Evolutionary conservation across 73 alveolate genomes (phyloP).

Genomic region (Tetrahymena borealis): DNA sequence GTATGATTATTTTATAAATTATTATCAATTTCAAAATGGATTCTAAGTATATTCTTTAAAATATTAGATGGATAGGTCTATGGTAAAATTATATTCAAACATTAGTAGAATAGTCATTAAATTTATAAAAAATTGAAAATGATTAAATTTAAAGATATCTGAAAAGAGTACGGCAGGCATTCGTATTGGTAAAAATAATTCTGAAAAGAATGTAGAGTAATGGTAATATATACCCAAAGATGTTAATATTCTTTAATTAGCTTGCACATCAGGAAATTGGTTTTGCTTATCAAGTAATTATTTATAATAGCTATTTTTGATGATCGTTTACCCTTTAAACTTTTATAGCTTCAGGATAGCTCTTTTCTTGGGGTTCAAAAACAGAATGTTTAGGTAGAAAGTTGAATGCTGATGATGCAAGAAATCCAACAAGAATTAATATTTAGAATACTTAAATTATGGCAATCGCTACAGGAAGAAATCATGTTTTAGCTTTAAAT

Average conservation of each 20-base stretch:
- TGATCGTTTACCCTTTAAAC: too few species aligned
- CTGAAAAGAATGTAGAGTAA: neutral
- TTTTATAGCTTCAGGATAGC: neutral
- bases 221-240: neutral
- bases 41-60: neutral
- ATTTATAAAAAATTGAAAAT: neutral
- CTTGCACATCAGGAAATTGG: neutral
- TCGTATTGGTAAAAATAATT: neutral
- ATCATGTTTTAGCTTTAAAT: conserved; percentile 53
- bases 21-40: neutral
- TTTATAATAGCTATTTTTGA: too few species aligned
- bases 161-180: neutral
- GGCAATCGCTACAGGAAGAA: conserved; percentile 47
- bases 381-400: conserved; percentile 49
- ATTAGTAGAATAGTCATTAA: neutral
- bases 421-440: conserved; percentile 36
- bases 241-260: neutral
- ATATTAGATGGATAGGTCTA: neutral
- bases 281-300: neutral
- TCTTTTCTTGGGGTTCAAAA: conserved; percentile 56
- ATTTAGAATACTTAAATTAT: conserved; percentile 2
- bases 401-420: conserved; percentile 12
- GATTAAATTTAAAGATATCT: neutral
- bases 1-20: neutral
- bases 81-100: neutral